Evolutionary conservation across 2,329 filamentous ascomycete species (phyloP), one percentile per base, ranked within the genome.

Genomic region (Thielaviopsis ethacetica): DNA sequence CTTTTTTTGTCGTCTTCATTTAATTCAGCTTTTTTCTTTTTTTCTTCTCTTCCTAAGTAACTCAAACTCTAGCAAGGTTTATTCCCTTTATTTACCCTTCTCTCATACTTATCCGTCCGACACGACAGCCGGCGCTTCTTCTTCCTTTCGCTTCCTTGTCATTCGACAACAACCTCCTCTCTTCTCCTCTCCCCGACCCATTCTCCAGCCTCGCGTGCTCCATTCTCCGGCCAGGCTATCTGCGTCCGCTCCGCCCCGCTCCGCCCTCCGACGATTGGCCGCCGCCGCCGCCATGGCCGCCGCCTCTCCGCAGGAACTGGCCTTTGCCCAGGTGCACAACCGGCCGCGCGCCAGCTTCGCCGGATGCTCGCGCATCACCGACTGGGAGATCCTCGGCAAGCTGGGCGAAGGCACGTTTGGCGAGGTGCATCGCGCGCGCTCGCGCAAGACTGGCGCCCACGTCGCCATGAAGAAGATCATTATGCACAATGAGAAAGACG

Each of bases 401-500:
- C 80, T 98, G 59, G 91, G 91, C 65, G 91, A 97, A 70, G 91
- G 91, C 62, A 97, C 91, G 22, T 97, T 97, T 73, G 91, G 91
- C 64, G 90, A 97, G 73, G 93, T 97, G 47, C 89, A 95, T 71
- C 93, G 91, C 67, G 93, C 90, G 62, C 81, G 81, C 62, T 89
- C 86, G 27, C 84, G 82, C 66, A 86, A 80, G 66, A 87, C 83
- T 1, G 85, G 87, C 58, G 78, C 81, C 24, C 71, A 91, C 53
- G 86, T 95, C 62, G 93, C 93, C 3, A 72, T 98, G 67, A 98
- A 98, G 76, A 97, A 97, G 78, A 98, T 98, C 64, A 82, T 98
- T 64, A 96, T 97, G 88, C 93, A 97, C 70, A 95, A 97, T 70
- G 93, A 98, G 75, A 97, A 96, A 70, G 93, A 98, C 71, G 93